Percentiles rank a stretch among this genome's conserved stretches.
These are phyloP conservation scores for Protostelium mycophagum DNA, from an alignment of 78 protist species.

Conservation along the genomic window DNA sequence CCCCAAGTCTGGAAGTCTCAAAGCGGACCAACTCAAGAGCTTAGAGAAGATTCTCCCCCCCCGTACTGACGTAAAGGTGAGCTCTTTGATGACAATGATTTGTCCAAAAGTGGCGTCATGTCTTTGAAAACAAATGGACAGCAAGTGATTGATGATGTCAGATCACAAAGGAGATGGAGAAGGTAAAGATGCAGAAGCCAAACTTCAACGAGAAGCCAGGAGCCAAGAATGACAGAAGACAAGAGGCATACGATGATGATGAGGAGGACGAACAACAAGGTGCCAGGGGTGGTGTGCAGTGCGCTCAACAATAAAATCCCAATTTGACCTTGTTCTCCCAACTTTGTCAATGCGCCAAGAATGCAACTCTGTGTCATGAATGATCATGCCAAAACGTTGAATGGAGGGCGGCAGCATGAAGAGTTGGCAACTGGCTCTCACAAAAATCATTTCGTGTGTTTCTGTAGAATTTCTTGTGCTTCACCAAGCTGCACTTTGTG, in stretches of 20 bases:
- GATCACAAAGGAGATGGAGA: not conserved
- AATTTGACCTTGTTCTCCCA: too few species aligned
- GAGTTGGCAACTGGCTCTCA: too few species aligned
- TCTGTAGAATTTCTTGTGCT: too few species aligned
- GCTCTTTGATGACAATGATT: too few species aligned
- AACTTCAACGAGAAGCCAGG: not conserved
- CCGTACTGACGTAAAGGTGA: not conserved
- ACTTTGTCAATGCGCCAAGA: too few species aligned
- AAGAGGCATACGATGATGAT: not conserved
- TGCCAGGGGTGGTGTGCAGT: not conserved
- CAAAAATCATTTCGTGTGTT: too few species aligned
- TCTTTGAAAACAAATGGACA: not conserved
- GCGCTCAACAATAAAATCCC: not conserved
- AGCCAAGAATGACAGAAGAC: not conserved
- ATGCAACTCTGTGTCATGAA: too few species aligned
- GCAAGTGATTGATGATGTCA: not conserved
- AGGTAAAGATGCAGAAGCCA: not conserved
- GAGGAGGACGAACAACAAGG: not conserved
- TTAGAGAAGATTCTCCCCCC: constrained; percentile 56
- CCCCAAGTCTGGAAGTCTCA: constrained; percentile 70
- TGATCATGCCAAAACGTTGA: too few species aligned
- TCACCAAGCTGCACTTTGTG: too few species aligned
- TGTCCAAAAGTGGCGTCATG: too few species aligned
- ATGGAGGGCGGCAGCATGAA: too few species aligned
- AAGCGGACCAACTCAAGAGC: constrained; percentile 31